Evolutionary conservation across 208 protist genomes (phyloP).

Genomic region (Crithidia bombi): DNA sequence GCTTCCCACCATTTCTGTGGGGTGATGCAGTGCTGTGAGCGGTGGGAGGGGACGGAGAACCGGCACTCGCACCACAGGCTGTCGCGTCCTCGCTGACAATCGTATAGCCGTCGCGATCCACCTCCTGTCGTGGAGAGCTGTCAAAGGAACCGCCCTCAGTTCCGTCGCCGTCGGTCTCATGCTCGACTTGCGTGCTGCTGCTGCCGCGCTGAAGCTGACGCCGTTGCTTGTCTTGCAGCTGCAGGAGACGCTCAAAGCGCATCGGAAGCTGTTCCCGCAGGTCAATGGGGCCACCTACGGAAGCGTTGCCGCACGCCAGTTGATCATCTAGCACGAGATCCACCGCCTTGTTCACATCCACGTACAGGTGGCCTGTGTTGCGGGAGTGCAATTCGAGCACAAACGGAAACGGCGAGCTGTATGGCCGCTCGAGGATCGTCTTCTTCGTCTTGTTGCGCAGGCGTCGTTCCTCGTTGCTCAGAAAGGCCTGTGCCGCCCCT

Average conservation of each 20-base stretch:
- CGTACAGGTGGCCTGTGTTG: constrained; percentile 68
- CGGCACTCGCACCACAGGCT: background rate
- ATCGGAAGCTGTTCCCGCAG: constrained; percentile 47
- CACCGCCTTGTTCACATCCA: constrained; percentile 85
- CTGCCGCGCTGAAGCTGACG: background rate
- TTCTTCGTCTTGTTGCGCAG: constrained; percentile 86
- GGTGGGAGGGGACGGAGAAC: background rate
- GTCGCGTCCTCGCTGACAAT: background rate
- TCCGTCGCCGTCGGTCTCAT: background rate
- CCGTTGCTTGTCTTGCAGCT: constrained; percentile 17
- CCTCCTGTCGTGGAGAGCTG: background rate
- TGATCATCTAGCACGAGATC: constrained; percentile 85
- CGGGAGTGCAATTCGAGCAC: constrained; percentile 78
- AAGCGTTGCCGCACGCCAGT: constrained; percentile 42
- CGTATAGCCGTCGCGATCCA: constrained; percentile 38
- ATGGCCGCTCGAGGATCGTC: constrained; percentile 81
- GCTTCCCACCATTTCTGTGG: background rate
- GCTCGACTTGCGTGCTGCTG: background rate
- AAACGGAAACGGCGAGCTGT: constrained; percentile 78
- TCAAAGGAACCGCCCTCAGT: constrained; percentile 5
- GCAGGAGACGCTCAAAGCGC: constrained; percentile 36
- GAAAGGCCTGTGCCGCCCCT: constrained; percentile 86
- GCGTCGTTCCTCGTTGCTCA: constrained; percentile 86
- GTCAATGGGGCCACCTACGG: constrained; percentile 47
- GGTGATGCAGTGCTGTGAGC: background rate